Conservation (phyloP, 2,329 filamentous ascomycete genomes). For the Fusarium buharicum region DNA sequence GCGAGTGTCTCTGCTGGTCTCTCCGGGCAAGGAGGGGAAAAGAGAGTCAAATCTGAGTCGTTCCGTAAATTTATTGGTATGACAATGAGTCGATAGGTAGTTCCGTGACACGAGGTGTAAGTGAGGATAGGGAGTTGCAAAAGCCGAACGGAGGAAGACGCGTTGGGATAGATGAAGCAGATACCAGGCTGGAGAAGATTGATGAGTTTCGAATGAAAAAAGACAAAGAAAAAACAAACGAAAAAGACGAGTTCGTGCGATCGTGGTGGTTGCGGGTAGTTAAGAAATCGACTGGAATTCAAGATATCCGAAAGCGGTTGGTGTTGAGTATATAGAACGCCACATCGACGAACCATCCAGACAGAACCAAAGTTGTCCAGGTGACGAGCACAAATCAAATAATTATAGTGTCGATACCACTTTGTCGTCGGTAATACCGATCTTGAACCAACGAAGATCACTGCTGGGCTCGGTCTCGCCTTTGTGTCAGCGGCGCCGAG, state of each 20-base stretch:
- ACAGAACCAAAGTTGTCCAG: conserved; percentile 39
- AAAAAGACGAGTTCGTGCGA: conserved; percentile 17
- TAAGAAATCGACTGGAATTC: conserved; percentile 41
- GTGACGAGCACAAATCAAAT: conserved; percentile 35
- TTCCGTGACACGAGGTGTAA: conserved; percentile 29
- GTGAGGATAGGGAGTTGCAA: conserved; percentile 11
- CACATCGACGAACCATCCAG: conserved; percentile 26
- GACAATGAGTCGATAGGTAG: conserved; percentile 36
- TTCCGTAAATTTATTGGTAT: conserved; percentile 32
- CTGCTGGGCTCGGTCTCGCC: conserved; percentile 31
- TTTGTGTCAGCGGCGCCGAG: conserved; percentile 38
- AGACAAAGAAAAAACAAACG: conserved; percentile 11
- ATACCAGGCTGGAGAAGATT: background rate
- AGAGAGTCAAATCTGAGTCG: conserved; percentile 33
- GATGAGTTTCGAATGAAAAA: background rate
- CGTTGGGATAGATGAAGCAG: conserved; percentile 2
- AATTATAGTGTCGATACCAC: conserved; percentile 19
- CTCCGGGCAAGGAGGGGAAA: conserved; percentile 20
- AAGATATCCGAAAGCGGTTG: conserved; percentile 41
- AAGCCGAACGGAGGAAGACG: conserved; percentile 5
- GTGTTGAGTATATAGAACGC: conserved; percentile 39
- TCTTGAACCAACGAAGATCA: conserved; percentile 33
- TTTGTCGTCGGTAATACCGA: conserved; percentile 38
- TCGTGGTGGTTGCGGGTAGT: conserved; percentile 33
- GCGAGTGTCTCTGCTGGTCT: conserved; percentile 33